A percentile compares a stretch with the other conserved stretches of the same genome.
Conservation (phyloP, 805 yeast genomes). For the Lachancea sp. region DNA sequence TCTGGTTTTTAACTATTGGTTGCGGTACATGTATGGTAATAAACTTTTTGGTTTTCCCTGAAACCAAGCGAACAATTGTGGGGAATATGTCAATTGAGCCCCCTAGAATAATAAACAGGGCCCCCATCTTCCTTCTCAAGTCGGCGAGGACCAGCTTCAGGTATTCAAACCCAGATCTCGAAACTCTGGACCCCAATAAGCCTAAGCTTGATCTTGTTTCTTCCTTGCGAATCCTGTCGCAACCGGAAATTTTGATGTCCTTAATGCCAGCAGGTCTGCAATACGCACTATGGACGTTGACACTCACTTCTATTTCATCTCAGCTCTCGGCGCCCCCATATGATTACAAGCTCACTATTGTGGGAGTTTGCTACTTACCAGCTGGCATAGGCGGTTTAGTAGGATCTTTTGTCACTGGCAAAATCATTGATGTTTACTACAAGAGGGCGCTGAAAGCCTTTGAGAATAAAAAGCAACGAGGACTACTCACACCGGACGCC, state of each 20-base stretch:
- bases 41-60: constrained; percentile 49
- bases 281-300: constrained; percentile 65
- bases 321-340: constrained; percentile 43
- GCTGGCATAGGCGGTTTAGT: constrained; percentile 63
- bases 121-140: constrained; percentile 38
- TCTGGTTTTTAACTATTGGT: constrained; percentile 65
- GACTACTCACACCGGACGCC: constrained; percentile 20
- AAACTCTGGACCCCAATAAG: constrained; percentile 23
- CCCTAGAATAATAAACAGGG: constrained; percentile 33
- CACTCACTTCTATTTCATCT: constrained; percentile 57
- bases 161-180: constrained; percentile 27
- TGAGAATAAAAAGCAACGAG: constrained; percentile 20
- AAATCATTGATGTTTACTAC: constrained; percentile 47
- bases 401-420: constrained; percentile 57
- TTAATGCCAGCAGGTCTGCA: constrained; percentile 55
- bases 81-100: constrained; percentile 71
- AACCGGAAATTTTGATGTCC: constrained; percentile 42
- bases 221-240: constrained; percentile 40
- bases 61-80: constrained; percentile 62
- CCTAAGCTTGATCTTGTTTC: constrained; percentile 30
- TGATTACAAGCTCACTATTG: constrained; percentile 44
- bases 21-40: constrained; percentile 41
- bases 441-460: constrained; percentile 26
- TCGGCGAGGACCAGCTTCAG: constrained; percentile 20
- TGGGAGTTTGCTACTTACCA: constrained; percentile 69